A percentile compares a stretch with the other conserved stretches of the same genome.
phyloP scores from a whole-genome alignment of 352 stramenopile genomes.

The Pythium plurisporium region DNA sequence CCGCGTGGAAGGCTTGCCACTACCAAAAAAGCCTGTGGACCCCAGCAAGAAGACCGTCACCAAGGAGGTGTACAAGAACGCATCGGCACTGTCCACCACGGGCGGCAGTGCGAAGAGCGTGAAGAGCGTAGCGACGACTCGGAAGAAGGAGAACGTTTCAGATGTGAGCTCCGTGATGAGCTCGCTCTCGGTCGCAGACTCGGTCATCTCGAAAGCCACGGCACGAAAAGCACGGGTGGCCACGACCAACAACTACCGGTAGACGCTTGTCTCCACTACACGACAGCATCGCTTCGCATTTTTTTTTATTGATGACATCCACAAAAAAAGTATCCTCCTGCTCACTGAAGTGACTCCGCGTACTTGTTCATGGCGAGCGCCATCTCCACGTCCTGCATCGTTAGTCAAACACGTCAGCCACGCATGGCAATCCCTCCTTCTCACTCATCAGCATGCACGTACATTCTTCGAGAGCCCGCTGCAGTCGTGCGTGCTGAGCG shows the following conservation, averaged over 20 bases:
- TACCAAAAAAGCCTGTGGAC: conserved; percentile 51
- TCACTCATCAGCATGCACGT: conserved; percentile 5
- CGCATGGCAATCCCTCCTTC: neutral
- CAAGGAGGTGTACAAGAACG: conserved; percentile 55
- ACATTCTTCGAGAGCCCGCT: conserved; percentile 90
- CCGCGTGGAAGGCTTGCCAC: conserved; percentile 55
- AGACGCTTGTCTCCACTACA: conserved; percentile 16
- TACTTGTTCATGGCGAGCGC: conserved; percentile 74
- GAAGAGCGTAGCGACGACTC: conserved; percentile 41
- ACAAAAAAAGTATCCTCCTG: neutral
- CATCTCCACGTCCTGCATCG: conserved; percentile 51
- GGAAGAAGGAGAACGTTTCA: conserved; percentile 43
- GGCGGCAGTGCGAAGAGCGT: conserved; percentile 37
- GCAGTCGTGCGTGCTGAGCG: conserved; percentile 95
- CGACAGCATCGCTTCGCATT: neutral
- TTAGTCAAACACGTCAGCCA: neutral
- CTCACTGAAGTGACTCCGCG: conserved; percentile 30
- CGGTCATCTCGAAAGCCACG: conserved; percentile 70
- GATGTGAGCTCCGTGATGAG: conserved; percentile 63
- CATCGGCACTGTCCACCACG: conserved; percentile 32
- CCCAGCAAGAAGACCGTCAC: conserved; percentile 39
- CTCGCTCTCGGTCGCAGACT: conserved; percentile 58
- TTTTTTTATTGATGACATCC: neutral
- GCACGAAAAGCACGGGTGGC: conserved; percentile 51
- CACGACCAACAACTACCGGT: conserved; percentile 48